Conservation (phyloP, 2,329 filamentous ascomycete species). For the Thermochaetoides dissita region DNA sequence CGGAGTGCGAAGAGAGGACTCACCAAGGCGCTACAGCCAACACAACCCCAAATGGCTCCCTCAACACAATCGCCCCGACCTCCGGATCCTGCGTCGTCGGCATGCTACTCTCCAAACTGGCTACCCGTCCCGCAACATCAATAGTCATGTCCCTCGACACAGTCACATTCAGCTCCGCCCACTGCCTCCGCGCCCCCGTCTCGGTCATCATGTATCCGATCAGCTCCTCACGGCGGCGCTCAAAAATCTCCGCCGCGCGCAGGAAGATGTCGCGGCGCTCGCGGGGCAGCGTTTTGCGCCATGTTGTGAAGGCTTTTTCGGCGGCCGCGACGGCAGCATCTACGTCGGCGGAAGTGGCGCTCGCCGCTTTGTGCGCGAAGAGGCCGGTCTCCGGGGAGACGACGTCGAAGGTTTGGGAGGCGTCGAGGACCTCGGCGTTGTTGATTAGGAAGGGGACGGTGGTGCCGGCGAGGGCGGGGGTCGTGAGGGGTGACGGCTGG, state of each 20-base stretch:
- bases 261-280: constrained; percentile 56
- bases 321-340: constrained; percentile 30
- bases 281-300: constrained; percentile 48
- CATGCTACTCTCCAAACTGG: constrained; percentile 21
- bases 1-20: constrained; percentile 8
- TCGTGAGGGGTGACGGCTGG: not conserved
- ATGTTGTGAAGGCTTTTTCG: constrained; percentile 52
- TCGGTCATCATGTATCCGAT: constrained; percentile 41
- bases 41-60: constrained; percentile 67
- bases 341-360: constrained; percentile 18
- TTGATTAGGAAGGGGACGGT: constrained; percentile 22
- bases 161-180: constrained; percentile 29
- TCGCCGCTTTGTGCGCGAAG: constrained; percentile 16
- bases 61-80: constrained; percentile 49
- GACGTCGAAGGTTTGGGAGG: constrained; percentile 16
- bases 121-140: constrained; percentile 29
- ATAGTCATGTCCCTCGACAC: constrained; percentile 24
- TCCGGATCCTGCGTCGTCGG: constrained; percentile 28
- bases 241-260: constrained; percentile 52
- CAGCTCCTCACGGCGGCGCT: constrained; percentile 45
- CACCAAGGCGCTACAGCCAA: constrained; percentile 73
- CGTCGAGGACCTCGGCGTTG: constrained; percentile 18
- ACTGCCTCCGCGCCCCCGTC: constrained; percentile 26
- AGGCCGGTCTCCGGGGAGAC: constrained; percentile 19
- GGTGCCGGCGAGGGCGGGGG: constrained; percentile 8